Conservation (phyloP, 805 yeast species). For the Jamesozyma spencerorum region DNA sequence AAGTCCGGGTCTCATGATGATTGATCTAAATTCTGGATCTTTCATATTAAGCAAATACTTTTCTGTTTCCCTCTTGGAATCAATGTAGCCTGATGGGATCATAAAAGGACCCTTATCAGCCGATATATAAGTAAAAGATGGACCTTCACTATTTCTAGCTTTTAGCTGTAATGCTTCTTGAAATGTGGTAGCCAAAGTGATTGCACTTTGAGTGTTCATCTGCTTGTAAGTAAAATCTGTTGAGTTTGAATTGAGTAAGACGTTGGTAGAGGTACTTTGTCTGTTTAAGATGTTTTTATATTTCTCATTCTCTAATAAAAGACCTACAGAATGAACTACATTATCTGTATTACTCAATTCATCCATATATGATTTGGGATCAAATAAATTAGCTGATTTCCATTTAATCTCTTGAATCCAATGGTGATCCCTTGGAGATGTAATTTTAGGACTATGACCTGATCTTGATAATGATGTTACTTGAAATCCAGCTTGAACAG, state of each 20-base stretch:
- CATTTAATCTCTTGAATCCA: constrained; percentile 59
- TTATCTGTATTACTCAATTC: constrained; percentile 29
- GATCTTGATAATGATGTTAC: constrained; percentile 65
- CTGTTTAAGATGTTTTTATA: constrained; percentile 44
- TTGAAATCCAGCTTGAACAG: constrained; percentile 48
- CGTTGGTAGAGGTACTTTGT: not conserved
- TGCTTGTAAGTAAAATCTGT: constrained; percentile 41
- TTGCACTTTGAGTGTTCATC: constrained; percentile 62
- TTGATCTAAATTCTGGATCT: constrained; percentile 39
- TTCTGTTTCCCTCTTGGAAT: constrained; percentile 74
- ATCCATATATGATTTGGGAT: constrained; percentile 46
- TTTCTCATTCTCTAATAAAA: constrained; percentile 55
- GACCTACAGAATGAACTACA: constrained; percentile 79
- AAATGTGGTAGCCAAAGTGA: constrained; percentile 50
- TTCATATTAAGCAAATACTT: constrained; percentile 35
- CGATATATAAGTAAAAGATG: constrained; percentile 63
- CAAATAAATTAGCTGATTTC: constrained; percentile 59
- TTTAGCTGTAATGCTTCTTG: constrained; percentile 16
- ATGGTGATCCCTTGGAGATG: constrained; percentile 19
- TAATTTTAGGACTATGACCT: constrained; percentile 40
- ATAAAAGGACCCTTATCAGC: constrained; percentile 68
- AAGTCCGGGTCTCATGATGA: constrained; percentile 72
- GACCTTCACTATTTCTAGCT: constrained; percentile 16
- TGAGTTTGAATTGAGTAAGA: constrained; percentile 11
- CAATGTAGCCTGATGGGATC: constrained; percentile 61